Conservation (phyloP, 805 yeast genomes). For the Nakazawaea anatomiae region DNA sequence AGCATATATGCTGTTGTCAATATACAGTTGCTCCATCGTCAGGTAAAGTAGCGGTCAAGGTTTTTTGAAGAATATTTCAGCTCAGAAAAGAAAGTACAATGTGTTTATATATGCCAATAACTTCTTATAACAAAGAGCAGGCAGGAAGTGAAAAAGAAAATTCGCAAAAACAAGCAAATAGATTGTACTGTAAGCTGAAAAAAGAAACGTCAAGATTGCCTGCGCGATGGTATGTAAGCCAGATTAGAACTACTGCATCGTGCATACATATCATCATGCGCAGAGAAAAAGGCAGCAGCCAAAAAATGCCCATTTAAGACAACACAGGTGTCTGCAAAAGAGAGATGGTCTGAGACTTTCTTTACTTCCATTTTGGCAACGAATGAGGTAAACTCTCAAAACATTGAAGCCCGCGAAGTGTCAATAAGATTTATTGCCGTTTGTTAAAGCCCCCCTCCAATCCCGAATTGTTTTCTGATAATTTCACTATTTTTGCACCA, state of each 20-base stretch:
- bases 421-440: no score
- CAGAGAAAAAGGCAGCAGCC: neutral
- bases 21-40: constrained; percentile 5
- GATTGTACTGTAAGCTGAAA: neutral
- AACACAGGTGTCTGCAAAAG: neutral
- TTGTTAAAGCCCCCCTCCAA: no score
- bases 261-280: neutral
- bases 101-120: neutral
- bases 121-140: neutral
- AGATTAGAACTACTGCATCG: neutral
- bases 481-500: no score
- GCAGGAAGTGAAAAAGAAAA: neutral
- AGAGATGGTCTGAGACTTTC: no score
- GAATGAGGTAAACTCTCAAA: no score
- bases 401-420: no score
- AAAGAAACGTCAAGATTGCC: neutral
- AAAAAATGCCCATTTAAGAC: neutral
- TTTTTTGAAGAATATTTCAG: neutral
- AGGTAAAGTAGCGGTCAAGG: neutral
- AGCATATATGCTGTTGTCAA: constrained; percentile 3
- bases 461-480: no score
- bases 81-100: neutral
- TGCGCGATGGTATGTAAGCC: neutral
- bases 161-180: neutral
- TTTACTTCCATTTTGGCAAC: no score